phyloP scores from a whole-genome alignment of 2,329 filamentous ascomycete species.

The Sclerotinia subarctica region DNA sequence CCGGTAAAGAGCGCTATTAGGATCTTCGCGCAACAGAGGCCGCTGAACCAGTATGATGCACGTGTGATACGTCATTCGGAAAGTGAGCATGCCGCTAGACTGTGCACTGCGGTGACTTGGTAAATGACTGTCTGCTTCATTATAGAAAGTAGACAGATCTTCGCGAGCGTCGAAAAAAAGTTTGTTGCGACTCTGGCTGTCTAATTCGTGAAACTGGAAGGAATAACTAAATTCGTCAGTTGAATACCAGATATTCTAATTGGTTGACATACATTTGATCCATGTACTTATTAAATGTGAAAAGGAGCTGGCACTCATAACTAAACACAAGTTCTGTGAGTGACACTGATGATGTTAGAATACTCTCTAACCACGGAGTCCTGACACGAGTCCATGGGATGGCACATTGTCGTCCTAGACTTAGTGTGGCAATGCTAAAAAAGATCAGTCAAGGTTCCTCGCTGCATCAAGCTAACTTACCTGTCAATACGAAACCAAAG shows the following conservation, averaged over 20 bases:
- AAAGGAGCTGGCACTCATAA: background rate
- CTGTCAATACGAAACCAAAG: background rate
- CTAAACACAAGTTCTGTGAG: background rate
- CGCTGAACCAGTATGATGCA: slow-evolving; percentile 4
- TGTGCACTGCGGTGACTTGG: background rate
- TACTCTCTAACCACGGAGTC: slow-evolving; percentile 4
- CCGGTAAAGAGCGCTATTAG: background rate
- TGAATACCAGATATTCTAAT: background rate
- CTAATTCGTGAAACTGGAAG: background rate
- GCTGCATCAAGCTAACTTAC: background rate
- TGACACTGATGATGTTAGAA: background rate
- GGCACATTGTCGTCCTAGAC: background rate
- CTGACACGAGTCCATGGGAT: slow-evolving; percentile 5
- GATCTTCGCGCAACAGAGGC: background rate
- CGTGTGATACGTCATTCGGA: slow-evolving; percentile 7
- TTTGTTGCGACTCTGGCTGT: background rate
- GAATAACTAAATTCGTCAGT: background rate
- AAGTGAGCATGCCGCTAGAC: background rate
- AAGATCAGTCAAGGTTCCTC: background rate
- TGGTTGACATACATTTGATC: slow-evolving; percentile 1
- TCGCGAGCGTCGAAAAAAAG: slow-evolving; percentile 4
- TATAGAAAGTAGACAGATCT: background rate
- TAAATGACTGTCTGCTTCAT: background rate
- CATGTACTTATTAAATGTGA: background rate
- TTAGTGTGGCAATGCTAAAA: background rate